Conservation (phyloP, 352 stramenopile genomes). For the Globisporangium cederbergense region DNA sequence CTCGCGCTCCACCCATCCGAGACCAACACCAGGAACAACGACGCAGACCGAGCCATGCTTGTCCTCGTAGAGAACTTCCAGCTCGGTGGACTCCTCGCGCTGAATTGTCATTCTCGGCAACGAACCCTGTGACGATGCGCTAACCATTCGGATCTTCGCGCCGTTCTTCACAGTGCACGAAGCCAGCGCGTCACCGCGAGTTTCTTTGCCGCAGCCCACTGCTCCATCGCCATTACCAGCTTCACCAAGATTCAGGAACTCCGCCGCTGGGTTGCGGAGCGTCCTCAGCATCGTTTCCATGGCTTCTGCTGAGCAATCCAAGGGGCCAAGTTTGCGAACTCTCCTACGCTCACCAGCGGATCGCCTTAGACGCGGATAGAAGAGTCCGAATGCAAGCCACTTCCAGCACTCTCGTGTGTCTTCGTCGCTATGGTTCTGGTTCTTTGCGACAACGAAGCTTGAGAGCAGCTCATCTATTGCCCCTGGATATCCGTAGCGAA, state of each 20-base stretch:
- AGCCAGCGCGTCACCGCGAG: not conserved
- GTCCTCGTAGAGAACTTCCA: not conserved
- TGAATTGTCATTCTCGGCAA: not conserved
- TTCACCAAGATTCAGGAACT: not conserved
- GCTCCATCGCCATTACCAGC: not conserved
- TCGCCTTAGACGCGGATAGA: not conserved
- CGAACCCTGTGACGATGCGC: not conserved
- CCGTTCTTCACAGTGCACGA: not conserved
- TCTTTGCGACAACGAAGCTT: not conserved
- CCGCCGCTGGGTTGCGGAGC: not conserved
- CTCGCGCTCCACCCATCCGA: not conserved
- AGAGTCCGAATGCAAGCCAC: slow-evolving; percentile 8
- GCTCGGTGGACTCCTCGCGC: not conserved
- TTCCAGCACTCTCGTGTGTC: slow-evolving; percentile 2
- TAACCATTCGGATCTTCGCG: slow-evolving; percentile 1
- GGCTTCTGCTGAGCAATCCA: not conserved
- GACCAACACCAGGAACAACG: slow-evolving; percentile 1
- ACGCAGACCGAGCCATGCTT: not conserved
- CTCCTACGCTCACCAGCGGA: not conserved
- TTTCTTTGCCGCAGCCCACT: not conserved
- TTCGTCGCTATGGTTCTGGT: not conserved
- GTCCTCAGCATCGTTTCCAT: not conserved
- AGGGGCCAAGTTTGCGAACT: not conserved
- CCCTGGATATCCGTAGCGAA: not conserved
- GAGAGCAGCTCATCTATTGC: slow-evolving; percentile 4